These are phyloP conservation scores for Camelina sativa DNA, from an alignment of 345 rosid species.

Conservation along the genomic window DNA sequence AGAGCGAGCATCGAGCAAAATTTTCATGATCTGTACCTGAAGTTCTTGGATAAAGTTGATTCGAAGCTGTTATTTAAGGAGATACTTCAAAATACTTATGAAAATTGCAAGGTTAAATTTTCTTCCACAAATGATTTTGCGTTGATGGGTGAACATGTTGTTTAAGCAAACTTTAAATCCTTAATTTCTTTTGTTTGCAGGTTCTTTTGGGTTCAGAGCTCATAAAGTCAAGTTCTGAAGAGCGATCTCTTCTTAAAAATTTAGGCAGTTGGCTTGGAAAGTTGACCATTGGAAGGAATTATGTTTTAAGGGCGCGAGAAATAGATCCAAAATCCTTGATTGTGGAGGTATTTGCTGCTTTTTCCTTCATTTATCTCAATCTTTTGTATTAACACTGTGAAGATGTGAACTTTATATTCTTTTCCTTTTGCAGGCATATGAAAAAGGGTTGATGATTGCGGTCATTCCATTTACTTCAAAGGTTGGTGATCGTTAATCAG, in stretches of 20 bases:
- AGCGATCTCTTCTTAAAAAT: constrained; percentile 92
- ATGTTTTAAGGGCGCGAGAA: constrained; percentile 90
- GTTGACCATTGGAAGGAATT: constrained; percentile 95
- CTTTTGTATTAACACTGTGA: constrained; percentile 6
- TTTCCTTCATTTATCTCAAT: not conserved
- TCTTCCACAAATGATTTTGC: not conserved
- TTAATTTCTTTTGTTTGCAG: constrained; percentile 47
- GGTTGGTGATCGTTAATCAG: constrained; percentile 51
- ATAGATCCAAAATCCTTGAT: constrained; percentile 98
- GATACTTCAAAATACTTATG: constrained; percentile 88
- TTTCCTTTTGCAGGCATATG: constrained; percentile 74
- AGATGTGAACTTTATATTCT: not conserved
- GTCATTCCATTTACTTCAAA: constrained; percentile 99
- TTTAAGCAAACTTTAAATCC: not conserved
- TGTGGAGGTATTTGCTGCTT: constrained; percentile 66
- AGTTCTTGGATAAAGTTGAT: constrained; percentile 87
- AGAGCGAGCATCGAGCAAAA: constrained; percentile 99
- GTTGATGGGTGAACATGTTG: not conserved
- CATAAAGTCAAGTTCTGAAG: constrained; percentile 96
- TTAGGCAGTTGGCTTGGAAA: constrained; percentile 99
- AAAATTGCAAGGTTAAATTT: constrained; percentile 87
- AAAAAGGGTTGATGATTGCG: constrained; percentile 98
- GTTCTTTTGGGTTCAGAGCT: constrained; percentile 98
- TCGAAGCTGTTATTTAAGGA: constrained; percentile 81
- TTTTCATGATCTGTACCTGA: constrained; percentile 94